A percentile compares a stretch with the other conserved stretches of the same genome.
Evolutionary conservation across 2,329 filamentous ascomycete genomes (phyloP).

Genomic region (Apiospora saccharicola): DNA sequence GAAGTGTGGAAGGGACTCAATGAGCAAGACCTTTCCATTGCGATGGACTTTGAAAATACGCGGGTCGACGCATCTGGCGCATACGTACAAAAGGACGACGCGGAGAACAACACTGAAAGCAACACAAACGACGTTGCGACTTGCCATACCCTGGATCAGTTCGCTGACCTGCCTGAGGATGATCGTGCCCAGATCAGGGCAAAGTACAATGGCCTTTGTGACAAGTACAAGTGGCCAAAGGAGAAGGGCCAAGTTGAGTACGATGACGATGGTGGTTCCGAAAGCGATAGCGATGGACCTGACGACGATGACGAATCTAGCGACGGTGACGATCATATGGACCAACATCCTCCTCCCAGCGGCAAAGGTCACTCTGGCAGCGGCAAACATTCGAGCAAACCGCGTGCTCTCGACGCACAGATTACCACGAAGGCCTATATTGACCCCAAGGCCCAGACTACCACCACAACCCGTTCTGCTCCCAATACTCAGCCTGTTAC

Average conservation of each 20-base stretch:
- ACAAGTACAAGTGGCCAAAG: not conserved
- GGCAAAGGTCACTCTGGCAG: too few relatives aligned
- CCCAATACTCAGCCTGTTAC: too few relatives aligned
- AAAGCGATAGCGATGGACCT: not conserved
- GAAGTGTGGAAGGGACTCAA: slow-evolving; percentile 40
- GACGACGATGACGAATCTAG: not conserved
- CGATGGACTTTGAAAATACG: not conserved
- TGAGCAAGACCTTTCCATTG: slow-evolving; percentile 32
- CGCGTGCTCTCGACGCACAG: too few relatives aligned
- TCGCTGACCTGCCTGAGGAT: not conserved
- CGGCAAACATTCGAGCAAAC: too few relatives aligned
- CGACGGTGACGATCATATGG: not conserved
- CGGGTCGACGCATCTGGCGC: not conserved
- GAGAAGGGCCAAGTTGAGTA: not conserved
- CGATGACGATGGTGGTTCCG: not conserved
- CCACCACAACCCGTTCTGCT: too few relatives aligned
- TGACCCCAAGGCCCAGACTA: too few relatives aligned
- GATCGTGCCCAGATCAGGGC: not conserved
- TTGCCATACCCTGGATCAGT: not conserved
- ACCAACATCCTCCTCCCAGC: too few relatives aligned
- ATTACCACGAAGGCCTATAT: too few relatives aligned
- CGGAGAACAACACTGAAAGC: not conserved
- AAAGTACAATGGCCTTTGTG: not conserved
- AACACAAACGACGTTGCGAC: not conserved
- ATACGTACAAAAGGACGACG: not conserved